Conservation (phyloP, 1,284 basidiomycete genomes). For the Ganoderma resinaceum region DNA sequence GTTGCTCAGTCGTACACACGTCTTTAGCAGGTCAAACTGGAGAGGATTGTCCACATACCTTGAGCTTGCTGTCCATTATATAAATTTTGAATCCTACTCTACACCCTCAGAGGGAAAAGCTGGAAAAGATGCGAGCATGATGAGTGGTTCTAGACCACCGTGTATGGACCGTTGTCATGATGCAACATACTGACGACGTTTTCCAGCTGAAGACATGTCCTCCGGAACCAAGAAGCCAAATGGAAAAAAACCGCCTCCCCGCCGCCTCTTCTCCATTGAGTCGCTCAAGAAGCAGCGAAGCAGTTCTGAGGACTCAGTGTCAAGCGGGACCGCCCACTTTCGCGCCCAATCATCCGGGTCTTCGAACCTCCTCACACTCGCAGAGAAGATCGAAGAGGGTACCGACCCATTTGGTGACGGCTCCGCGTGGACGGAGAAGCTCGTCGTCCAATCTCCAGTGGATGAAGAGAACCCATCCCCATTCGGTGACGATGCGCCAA, state of each 20-base stretch:
- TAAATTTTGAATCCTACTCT: not conserved
- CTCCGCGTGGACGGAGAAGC: constrained; percentile 31
- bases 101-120: not conserved
- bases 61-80: not conserved
- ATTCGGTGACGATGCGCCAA: constrained; percentile 15
- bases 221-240: constrained; percentile 39
- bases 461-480: constrained; percentile 7
- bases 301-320: constrained; percentile 28
- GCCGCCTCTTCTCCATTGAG: constrained; percentile 45
- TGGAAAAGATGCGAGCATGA: not conserved
- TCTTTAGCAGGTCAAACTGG: not conserved
- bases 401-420: constrained; percentile 25
- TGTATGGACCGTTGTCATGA: not conserved
- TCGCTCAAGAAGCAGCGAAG: constrained; percentile 38
- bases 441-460: constrained; percentile 28
- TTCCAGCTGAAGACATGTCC: constrained; percentile 15
- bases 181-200: not conserved
- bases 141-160: not conserved
- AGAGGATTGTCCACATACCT: not conserved
- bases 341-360: constrained; percentile 27
- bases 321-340: constrained; percentile 27
- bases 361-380: constrained; percentile 28
- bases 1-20: not conserved
- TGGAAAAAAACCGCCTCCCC: constrained; percentile 39
- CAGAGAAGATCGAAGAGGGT: constrained; percentile 28